Evolutionary conservation across 208 protist species (phyloP), one percentile per base, ranked within the genome.

Genomic region (Cochliopodium minus): DNA sequence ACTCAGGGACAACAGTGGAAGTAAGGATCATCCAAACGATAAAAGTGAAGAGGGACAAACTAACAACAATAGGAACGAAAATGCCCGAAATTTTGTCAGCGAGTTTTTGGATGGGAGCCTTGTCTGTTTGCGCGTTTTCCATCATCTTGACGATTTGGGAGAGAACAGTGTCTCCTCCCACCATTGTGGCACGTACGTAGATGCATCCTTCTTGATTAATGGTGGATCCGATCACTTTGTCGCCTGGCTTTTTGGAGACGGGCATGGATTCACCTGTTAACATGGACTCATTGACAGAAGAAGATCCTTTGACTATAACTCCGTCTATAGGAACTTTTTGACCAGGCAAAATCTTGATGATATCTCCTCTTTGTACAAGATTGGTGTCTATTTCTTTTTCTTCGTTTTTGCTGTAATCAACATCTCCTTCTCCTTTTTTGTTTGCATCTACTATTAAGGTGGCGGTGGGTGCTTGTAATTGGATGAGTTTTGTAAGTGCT

Each of bases 131-230:
- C 0, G 93, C 92, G 36, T 95, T 71, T 61, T 93, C 78, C 25
- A 97, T 85, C 33, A 96, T 74, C 11, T 71, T 74, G n/a, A 90
- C 74, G 45, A 98, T 93, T 57, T 92, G 73, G n/a, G 82, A 55
- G 0, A 96, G 60, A 50, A 76, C 70, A 47, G 87, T 91, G 36
- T 91, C 84, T 43, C 66, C 71, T 4, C 56, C 32, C 4, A 61
- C 39, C 9, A 9, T 11, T n/a, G 39, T 38, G 6, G 56, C 56
- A 23, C 28, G 30, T 6, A 61, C 35, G 11, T 23, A 22, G 3
- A 61, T 36, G 22, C 17, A 15, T 2, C 58, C 69, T 17, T 23
- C 28, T 17, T 25, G 5, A 57, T 74, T 74, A 32, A 77, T 59
- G 6, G 75, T 67, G 40, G 62, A 69, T 26, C 70, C 73, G 20